A percentile compares a stretch with the other conserved stretches of the same genome.
Evolutionary conservation across 164 flowering plant genomes (phyloP).

Genomic region (Santalum album): DNA sequence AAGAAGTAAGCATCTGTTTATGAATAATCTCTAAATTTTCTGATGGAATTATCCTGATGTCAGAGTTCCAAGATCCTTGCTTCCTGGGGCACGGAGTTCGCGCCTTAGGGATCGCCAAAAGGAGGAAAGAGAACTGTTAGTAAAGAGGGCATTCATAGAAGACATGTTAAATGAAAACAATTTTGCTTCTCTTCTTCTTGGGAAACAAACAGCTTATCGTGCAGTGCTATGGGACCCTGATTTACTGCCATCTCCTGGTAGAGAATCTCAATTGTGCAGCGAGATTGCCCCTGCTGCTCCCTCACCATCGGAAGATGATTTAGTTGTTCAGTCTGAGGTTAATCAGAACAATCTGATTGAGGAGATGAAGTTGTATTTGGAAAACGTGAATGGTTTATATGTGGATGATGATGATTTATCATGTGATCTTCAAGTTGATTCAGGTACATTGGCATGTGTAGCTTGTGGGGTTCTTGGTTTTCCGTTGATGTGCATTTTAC

Average conservation of each 20-base stretch:
- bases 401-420: constrained; percentile 57
- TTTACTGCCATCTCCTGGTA: constrained; percentile 39
- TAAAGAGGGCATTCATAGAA: constrained; percentile 79
- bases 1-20: neutral
- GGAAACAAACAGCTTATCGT: constrained; percentile 30
- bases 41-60: constrained; percentile 27
- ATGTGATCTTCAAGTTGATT: constrained; percentile 77
- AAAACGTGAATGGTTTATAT: constrained; percentile 35
- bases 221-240: constrained; percentile 80
- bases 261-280: constrained; percentile 22
- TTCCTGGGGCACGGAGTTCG: constrained; percentile 87
- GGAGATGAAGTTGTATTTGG: constrained; percentile 36
- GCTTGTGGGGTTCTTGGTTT: constrained; percentile 97
- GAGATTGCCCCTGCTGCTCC: constrained; percentile 9
- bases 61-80: constrained; percentile 81
- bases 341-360: constrained; percentile 18
- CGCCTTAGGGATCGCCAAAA: constrained; percentile 80
- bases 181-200: constrained; percentile 38
- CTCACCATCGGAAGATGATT: constrained; percentile 13
- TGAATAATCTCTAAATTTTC: constrained; percentile 14
- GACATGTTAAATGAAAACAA: constrained; percentile 62
- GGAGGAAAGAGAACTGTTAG: constrained; percentile 76
- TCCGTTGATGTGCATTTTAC: constrained; percentile 88
- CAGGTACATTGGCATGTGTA: constrained; percentile 86
- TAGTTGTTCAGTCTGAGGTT: neutral